Percentiles rank a stretch among this genome's conserved stretches.
Conservation (phyloP, 2,329 filamentous ascomycete species). For the Trichoderma semiorbis region DNA sequence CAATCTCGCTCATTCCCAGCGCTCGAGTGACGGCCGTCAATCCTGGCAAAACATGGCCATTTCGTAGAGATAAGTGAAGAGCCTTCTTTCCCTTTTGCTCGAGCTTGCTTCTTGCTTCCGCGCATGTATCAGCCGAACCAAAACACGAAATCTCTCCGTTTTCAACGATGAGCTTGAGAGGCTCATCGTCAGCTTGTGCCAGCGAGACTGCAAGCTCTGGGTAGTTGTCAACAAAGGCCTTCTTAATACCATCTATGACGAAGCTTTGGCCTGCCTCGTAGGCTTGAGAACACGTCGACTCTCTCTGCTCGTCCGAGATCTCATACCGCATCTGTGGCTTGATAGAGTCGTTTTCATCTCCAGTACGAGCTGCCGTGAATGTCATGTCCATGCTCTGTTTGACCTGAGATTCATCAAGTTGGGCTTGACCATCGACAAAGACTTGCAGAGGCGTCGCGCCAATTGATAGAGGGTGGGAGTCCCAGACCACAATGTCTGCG, state of each 20-base stretch:
- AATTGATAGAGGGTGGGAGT: slow-evolving; percentile 43
- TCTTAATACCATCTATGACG: slow-evolving; percentile 15
- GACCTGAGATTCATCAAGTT: slow-evolving; percentile 33
- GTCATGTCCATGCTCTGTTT: slow-evolving; percentile 21
- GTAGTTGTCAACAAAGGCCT: slow-evolving; percentile 15
- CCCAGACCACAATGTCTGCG: slow-evolving; percentile 49
- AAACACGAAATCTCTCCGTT: slow-evolving; percentile 5
- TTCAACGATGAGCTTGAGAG: slow-evolving; percentile 7
- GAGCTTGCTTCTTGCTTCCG: neutral
- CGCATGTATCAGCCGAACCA: neutral
- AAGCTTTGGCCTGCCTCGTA: slow-evolving; percentile 17
- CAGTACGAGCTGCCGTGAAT: slow-evolving; percentile 2
- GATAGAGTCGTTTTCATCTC: neutral
- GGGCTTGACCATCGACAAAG: slow-evolving; percentile 43
- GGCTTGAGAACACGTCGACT: slow-evolving; percentile 23
- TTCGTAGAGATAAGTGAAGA: slow-evolving; percentile 6
- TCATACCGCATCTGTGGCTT: slow-evolving; percentile 14
- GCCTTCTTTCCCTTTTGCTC: neutral
- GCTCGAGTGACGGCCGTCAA: slow-evolving; percentile 46
- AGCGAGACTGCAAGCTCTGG: slow-evolving; percentile 4
- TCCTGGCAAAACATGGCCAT: slow-evolving; percentile 34
- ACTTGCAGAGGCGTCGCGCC: slow-evolving; percentile 46
- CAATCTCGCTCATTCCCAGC: slow-evolving; percentile 51
- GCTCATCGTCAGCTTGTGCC: neutral
- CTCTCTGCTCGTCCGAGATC: slow-evolving; percentile 17